These are phyloP conservation scores for Prasinococcaceae sp. DNA, from an alignment of 139 green algal genomes.

Conservation along the genomic window DNA sequence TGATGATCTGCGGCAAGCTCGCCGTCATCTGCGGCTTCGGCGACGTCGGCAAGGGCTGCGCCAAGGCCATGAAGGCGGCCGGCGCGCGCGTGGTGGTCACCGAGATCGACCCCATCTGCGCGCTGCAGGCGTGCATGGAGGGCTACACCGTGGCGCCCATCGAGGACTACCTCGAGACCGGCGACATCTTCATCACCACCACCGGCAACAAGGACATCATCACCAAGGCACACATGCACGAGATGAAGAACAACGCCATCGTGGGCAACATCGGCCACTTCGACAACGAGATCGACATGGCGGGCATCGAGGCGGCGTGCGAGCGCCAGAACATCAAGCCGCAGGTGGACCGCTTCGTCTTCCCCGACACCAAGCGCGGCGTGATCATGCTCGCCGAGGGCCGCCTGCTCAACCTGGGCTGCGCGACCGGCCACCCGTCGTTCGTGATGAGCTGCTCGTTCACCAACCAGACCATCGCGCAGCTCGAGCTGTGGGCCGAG, in stretches of 20 bases:
- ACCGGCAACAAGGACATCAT: conserved; percentile 99
- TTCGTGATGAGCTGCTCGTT: conserved; percentile 99
- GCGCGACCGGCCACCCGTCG: conserved; percentile 93
- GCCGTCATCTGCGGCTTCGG: conserved; percentile 80
- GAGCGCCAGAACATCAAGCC: conserved; percentile 99
- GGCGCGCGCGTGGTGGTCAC: conserved; percentile 77
- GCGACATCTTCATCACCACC: conserved; percentile 98
- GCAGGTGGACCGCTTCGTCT: conserved; percentile 86
- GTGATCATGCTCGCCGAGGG: conserved; percentile 96
- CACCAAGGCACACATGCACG: conserved; percentile 88
- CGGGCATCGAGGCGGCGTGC: conserved; percentile 78
- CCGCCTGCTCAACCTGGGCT: conserved; percentile 98
- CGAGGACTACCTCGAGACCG: conserved; percentile 64
- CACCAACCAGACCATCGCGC: conserved; percentile 98
- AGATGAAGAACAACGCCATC: conserved; percentile 99
- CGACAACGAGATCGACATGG: conserved; percentile 99
- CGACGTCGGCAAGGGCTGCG: conserved; percentile 98
- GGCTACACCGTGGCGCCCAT: conserved; percentile 66
- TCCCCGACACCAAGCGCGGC: conserved; percentile 90
- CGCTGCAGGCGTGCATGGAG: conserved; percentile 93
- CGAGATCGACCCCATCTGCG: conserved; percentile 99
- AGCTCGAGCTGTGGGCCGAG: conserved; percentile 99
- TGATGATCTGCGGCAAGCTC: conserved; percentile 78
- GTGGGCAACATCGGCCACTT: conserved; percentile 99
- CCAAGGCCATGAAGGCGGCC: conserved; percentile 87